Conservation (phyloP, 2,329 filamentous ascomycete species). For the Nothopassalora personata region DNA sequence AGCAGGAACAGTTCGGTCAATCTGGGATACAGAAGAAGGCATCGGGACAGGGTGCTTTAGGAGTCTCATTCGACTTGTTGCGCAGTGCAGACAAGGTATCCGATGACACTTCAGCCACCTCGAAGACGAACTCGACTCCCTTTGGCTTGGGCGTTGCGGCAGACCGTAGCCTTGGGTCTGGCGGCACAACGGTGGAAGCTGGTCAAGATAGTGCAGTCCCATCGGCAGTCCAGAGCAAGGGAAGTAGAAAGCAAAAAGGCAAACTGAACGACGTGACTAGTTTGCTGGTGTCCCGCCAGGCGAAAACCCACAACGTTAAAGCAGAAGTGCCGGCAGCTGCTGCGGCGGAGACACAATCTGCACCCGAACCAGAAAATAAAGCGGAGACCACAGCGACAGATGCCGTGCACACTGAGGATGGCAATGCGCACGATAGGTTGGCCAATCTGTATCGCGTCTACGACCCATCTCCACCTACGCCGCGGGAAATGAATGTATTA, state of each 20-base stretch:
- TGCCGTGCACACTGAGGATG: background rate
- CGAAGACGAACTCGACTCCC: background rate
- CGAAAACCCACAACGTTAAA: background rate
- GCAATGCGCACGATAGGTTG: background rate
- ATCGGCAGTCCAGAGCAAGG: background rate
- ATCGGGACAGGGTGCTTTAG: background rate
- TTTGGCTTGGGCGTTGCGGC: background rate
- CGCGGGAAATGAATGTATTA: no score
- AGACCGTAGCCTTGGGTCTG: background rate
- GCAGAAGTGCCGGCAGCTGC: background rate
- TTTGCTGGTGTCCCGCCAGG: background rate
- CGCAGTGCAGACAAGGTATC: conserved; percentile 1
- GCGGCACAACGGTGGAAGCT: background rate
- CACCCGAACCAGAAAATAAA: background rate
- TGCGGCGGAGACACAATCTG: background rate
- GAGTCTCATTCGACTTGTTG: conserved; percentile 3
- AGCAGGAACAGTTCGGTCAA: background rate
- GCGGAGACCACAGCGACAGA: background rate
- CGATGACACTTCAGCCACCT: background rate
- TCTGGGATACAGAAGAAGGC: background rate
- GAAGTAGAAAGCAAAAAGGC: background rate
- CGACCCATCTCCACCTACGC: background rate
- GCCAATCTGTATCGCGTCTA: background rate
- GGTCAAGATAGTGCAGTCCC: background rate
- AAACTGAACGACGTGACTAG: background rate